Conservation (phyloP, 2,329 filamentous ascomycete genomes). For the Aspergillus fischeri region DNA sequence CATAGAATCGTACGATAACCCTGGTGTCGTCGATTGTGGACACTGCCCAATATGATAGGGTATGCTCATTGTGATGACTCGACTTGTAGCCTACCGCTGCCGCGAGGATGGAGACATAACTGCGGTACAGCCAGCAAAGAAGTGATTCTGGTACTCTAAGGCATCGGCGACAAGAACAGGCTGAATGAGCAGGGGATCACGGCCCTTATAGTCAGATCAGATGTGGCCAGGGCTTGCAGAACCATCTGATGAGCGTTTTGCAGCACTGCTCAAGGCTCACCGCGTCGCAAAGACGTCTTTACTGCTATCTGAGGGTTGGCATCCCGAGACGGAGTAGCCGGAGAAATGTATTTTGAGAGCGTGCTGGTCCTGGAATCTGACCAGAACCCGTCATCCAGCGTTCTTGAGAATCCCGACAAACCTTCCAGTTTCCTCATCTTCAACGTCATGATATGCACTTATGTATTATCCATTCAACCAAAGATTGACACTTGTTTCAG, state of each 20-base stretch:
- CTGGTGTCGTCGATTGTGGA: too few species aligned
- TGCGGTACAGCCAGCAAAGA: slow-evolving; percentile 24
- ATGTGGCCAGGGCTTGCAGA: slow-evolving; percentile 40
- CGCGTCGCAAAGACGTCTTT: not conserved
- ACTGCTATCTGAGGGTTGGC: not conserved
- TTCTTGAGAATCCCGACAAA: not conserved
- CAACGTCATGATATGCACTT: not conserved
- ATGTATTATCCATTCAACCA: not conserved
- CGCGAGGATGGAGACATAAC: not conserved
- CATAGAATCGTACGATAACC: too few species aligned
- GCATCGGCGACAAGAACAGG: slow-evolving; percentile 40
- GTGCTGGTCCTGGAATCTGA: not conserved
- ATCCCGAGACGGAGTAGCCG: not conserved
- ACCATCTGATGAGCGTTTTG: slow-evolving; percentile 11
- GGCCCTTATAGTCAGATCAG: slow-evolving; percentile 42
- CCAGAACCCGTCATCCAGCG: not conserved
- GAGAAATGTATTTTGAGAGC: not conserved
- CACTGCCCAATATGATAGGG: too few species aligned
- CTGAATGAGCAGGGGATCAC: slow-evolving; percentile 38
- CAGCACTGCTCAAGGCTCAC: not conserved
- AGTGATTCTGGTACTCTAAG: slow-evolving; percentile 44
- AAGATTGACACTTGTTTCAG: not conserved
- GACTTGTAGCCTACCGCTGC: not conserved
- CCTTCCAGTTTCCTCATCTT: not conserved
- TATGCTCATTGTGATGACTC: too few species aligned